Base-by-base conservation (phyloP, 1,284 basidiomycete species). In the Tilletia walkeri region DNA sequence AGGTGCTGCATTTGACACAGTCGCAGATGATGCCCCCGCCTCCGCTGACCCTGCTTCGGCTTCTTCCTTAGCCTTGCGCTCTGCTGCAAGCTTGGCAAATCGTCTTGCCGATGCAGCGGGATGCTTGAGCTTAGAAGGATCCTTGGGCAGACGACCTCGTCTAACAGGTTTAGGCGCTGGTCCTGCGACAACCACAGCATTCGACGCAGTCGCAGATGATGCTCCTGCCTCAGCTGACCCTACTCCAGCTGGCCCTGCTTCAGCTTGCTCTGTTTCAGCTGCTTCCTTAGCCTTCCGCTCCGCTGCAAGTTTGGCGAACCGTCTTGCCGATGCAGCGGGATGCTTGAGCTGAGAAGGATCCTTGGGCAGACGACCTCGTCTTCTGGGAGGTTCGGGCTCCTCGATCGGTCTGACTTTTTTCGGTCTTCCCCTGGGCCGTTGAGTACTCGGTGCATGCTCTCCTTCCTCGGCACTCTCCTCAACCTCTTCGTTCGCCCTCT, bases 221-320 rank as follows among this genome's bases (percentile, higher is more conserved):
- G 50, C 14, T 45, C 41, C 41, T 7, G 14, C 41, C 41, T 7
- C 41, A 45, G 41, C 41, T 45, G 41, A 1, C 20, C 6, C 50
- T 24, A 2, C 20, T 18, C 1, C 50, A 9, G 16, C 50, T 2
- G 1, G 10, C n/a, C 16, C 20, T 7, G 50, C 50, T 24, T 9
- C 50, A 16, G 18, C 20, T 53, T n/a, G 10, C n/a, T 3, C 20
- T 7, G 50, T 4, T 24, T 9, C 50, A 16, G 18, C 20, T 53
- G 50, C 50, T 18, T 45, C 41, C 41, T 14, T 45, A 45, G 50
- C 50, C 50, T 53, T 53, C 18, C 50, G 50, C 50, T 53, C 50
- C 50, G 7, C 50, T 6, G 2, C 50, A 7, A 53, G 20, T 3
- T 24, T 18, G 20, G 50, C 50, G n/a, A 12, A 53, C 10, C 50